Evolutionary conservation across 179 eudicot genomes (phyloP).

Genomic region (Heliamphora ciliata): DNA sequence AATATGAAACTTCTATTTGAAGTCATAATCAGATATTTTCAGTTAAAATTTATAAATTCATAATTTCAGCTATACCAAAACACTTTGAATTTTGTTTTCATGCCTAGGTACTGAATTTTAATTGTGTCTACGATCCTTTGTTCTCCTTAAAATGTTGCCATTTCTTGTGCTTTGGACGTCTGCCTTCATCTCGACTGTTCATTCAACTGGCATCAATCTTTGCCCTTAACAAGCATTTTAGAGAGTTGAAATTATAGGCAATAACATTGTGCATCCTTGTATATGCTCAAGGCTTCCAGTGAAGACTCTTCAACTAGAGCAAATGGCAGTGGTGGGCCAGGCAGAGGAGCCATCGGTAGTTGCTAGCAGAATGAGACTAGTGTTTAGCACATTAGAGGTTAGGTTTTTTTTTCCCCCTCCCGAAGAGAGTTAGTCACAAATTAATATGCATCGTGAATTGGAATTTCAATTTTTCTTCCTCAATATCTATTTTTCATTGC

Average conservation of each 20-base stretch:
- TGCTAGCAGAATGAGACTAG: constrained; percentile 89
- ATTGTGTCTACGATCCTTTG: background rate
- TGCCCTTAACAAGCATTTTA: background rate
- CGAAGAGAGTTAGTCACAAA: no score
- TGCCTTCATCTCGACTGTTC: background rate
- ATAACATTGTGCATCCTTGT: constrained; percentile 12
- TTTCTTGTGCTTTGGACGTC: background rate
- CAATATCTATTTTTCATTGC: background rate
- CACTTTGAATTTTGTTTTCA: background rate
- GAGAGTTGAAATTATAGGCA: background rate
- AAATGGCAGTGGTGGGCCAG: constrained; percentile 72
- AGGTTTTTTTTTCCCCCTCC: constrained; percentile 4
- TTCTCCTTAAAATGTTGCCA: background rate
- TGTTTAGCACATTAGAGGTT: constrained; percentile 98
- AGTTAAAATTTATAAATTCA: no score
- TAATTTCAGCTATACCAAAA: background rate
- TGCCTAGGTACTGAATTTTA: background rate
- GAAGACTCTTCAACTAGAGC: constrained; percentile 94
- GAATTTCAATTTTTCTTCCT: background rate
- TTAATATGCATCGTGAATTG: background rate
- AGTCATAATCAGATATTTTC: no score
- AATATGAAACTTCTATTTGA: no score
- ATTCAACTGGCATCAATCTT: background rate
- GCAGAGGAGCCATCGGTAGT: constrained; percentile 93
- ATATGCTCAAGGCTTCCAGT: constrained; percentile 72